Conservation (phyloP, 1,284 basidiomycete genomes). For the Apiotrichum veenhuisii region DNA sequence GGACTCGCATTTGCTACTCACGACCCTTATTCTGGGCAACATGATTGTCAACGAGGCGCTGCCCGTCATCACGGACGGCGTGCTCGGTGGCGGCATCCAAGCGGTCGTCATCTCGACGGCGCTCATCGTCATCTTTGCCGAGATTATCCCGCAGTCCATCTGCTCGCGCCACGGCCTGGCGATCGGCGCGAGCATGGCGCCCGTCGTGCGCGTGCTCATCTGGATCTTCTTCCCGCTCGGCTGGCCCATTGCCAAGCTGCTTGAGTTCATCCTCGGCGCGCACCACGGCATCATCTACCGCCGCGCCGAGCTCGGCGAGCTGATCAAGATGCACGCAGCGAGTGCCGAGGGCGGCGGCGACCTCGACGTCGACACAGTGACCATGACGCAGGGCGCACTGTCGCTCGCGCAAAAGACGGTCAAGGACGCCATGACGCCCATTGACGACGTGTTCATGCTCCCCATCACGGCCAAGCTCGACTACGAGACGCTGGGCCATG, state of each 20-base stretch:
- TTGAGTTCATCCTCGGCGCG: conserved; percentile 70
- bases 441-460: conserved; percentile 65
- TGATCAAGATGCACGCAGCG: conserved; percentile 67
- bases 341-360: conserved; percentile 62
- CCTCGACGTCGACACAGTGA: conserved; percentile 67
- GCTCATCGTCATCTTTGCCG: conserved; percentile 68
- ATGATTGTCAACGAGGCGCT: conserved; percentile 87
- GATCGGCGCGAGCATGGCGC: conserved; percentile 82
- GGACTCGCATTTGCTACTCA: conserved; percentile 76
- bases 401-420: conserved; percentile 67
- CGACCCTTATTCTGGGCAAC: conserved; percentile 75
- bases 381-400: conserved; percentile 69
- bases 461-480: conserved; percentile 74
- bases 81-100: conserved; percentile 73
- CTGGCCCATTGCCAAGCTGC: conserved; percentile 79
- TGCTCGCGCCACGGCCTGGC: conserved; percentile 89
- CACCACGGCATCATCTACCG: conserved; percentile 54
- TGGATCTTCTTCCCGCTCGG: conserved; percentile 64
- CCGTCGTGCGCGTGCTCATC: conserved; percentile 64
- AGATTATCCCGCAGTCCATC: conserved; percentile 59
- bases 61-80: conserved; percentile 77
- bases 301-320: conserved; percentile 61
- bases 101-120: conserved; percentile 75
- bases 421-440: conserved; percentile 73
- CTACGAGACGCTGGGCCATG: conserved; percentile 67